Evolutionary conservation across 352 stramenopile genomes (phyloP).

Genomic region (Blastocystis sp.): DNA sequence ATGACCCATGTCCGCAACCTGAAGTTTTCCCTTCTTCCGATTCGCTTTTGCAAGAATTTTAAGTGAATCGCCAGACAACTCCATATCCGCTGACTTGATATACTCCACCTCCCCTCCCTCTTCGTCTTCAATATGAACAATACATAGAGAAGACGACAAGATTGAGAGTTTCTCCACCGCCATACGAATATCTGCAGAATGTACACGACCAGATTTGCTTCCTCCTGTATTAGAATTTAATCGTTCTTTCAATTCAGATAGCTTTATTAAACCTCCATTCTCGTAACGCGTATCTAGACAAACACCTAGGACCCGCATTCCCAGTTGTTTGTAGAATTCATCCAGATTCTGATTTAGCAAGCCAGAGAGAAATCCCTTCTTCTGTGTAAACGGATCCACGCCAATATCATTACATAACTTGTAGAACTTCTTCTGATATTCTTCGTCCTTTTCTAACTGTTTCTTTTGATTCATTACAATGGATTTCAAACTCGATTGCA

Average conservation of each 20-base stretch:
- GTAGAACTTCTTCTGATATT: conserved; percentile 66
- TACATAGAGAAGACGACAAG: conserved; percentile 24
- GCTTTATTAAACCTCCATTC: conserved; percentile 48
- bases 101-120: conserved; percentile 29
- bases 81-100: conserved; percentile 61
- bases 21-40: conserved; percentile 29
- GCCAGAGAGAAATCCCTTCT: conserved; percentile 58
- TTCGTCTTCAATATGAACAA: conserved; percentile 24
- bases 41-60: conserved; percentile 20
- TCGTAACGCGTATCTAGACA: conserved; percentile 57
- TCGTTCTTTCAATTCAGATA: conserved; percentile 32
- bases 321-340: conserved; percentile 46
- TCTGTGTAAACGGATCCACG: conserved; percentile 63
- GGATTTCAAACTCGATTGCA: conserved; percentile 40
- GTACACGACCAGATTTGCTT: conserved; percentile 6
- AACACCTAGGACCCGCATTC: conserved; percentile 41
- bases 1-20: conserved; percentile 36
- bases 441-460: conserved; percentile 7
- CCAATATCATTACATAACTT: conserved; percentile 66
- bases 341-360: conserved; percentile 60
- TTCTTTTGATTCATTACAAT: conserved; percentile 61
- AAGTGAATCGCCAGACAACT: conserved; percentile 35
- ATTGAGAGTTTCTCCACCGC: conserved; percentile 32
- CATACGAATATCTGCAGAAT: conserved; percentile 43
- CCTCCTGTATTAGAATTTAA: background rate